phyloP scores from a whole-genome alignment of 192 early-diverging fungal genomes.

The Podila verticillata region DNA sequence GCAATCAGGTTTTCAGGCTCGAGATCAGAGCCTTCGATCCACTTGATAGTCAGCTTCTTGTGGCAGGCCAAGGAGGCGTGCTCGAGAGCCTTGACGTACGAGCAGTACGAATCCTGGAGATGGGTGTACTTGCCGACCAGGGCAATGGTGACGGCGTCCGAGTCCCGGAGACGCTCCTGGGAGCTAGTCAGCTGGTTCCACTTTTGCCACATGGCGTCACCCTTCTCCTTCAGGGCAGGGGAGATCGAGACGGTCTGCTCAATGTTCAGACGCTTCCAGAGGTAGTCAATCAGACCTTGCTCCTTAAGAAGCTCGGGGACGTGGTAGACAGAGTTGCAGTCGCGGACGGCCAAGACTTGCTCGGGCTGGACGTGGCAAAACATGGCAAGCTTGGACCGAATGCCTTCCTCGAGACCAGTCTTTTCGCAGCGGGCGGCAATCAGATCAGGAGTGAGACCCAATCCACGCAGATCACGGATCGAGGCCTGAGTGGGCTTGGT shows the following conservation, averaged over 20 bases:
- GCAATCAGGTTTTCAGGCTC: conserved; percentile 73
- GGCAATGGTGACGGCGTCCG: conserved; percentile 87
- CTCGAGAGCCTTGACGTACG: conserved; percentile 94
- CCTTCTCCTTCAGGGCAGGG: conserved; percentile 32
- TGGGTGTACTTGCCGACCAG: conserved; percentile 97
- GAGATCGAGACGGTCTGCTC: conserved; percentile 26
- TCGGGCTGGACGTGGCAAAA: conserved; percentile 95
- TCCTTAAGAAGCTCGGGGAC: conserved; percentile 48
- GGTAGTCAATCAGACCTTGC: conserved; percentile 37
- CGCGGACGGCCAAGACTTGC: conserved; percentile 93
- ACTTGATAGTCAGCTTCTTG: conserved; percentile 83
- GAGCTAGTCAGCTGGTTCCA: conserved; percentile 33
- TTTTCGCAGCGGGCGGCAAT: conserved; percentile 50
- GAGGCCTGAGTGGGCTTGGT: conserved; percentile 97
- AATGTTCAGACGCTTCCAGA: conserved; percentile 47
- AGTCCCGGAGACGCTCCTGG: conserved; percentile 35
- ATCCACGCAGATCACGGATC: conserved; percentile 91
- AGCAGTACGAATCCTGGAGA: conserved; percentile 94
- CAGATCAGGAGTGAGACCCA: conserved; percentile 93
- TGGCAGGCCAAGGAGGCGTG: conserved; percentile 88
- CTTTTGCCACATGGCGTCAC: conserved; percentile 28
- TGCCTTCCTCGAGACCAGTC: conserved; percentile 79
- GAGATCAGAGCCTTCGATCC: conserved; percentile 95
- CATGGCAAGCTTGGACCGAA: conserved; percentile 94
- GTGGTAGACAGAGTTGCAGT: conserved; percentile 83